phyloP scores from a whole-genome alignment of 208 protist genomes.

The Trypanosoma platydactyli region DNA sequence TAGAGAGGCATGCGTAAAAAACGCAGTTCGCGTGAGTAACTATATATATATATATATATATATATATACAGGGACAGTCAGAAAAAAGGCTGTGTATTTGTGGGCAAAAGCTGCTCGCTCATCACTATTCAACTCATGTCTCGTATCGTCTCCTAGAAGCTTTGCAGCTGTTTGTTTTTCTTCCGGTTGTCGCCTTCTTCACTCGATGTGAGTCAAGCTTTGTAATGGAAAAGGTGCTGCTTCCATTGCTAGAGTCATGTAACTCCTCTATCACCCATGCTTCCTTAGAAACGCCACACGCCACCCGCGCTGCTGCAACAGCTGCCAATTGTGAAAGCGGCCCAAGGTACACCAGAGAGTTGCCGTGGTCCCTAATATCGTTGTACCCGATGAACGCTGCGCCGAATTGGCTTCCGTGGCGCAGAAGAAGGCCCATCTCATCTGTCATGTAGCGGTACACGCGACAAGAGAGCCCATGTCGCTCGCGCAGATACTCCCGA shows the following conservation, averaged over 20 bases:
- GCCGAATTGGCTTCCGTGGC: slow-evolving; percentile 67
- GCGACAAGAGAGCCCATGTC: slow-evolving; percentile 36
- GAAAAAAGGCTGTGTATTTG: no score
- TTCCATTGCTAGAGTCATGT: no score
- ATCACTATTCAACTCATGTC: no score
- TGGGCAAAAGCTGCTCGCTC: no score
- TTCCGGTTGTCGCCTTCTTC: slow-evolving; percentile 14
- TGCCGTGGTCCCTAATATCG: slow-evolving; percentile 35
- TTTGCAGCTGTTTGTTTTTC: no score
- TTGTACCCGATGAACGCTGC: slow-evolving; percentile 69
- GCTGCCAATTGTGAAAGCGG: slow-evolving; percentile 43
- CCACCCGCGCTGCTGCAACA: slow-evolving; percentile 44
- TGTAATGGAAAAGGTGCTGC: slow-evolving; percentile 4
- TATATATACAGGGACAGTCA: no score
- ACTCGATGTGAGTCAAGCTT: slow-evolving; percentile 32
- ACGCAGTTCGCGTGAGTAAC: no score
- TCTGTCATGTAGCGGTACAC: slow-evolving; percentile 52
- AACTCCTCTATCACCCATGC: slow-evolving; percentile 30
- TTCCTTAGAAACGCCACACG: slow-evolving; percentile 58
- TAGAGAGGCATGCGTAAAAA: no score
- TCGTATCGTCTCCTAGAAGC: background rate
- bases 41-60: no score
- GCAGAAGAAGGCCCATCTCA: slow-evolving; percentile 39
- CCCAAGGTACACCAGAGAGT: slow-evolving; percentile 53
- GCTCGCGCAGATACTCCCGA: slow-evolving; percentile 18